Conservation (phyloP, 176 grass and related monocot genomes). For the Eleusine coracana region DNA sequence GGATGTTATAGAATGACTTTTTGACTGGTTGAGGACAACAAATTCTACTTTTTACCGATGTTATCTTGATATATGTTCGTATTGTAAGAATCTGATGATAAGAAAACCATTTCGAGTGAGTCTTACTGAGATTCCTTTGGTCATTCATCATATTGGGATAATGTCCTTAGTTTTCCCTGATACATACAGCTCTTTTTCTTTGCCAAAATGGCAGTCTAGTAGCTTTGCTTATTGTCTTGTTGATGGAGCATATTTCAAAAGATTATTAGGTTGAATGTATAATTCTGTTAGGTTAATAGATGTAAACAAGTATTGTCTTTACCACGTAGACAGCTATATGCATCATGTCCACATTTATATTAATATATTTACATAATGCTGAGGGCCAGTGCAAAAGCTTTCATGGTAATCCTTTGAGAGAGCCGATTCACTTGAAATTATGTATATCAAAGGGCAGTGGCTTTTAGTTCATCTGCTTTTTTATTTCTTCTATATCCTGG, state of each 20-base stretch:
- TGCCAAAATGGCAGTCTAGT: background rate
- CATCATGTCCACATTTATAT: background rate
- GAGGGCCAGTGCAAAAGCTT: background rate
- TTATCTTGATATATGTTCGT: background rate
- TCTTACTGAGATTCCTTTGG: background rate
- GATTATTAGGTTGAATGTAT: background rate
- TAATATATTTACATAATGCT: background rate
- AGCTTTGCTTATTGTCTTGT: background rate
- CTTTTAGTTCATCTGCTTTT: background rate
- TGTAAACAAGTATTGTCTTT: background rate
- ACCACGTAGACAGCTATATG: background rate
- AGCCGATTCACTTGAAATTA: conserved; percentile 8
- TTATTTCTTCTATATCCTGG: background rate
- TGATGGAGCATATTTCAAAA: background rate
- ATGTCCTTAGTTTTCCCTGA: background rate
- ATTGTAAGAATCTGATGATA: background rate
- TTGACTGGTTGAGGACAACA: background rate
- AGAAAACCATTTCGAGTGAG: background rate
- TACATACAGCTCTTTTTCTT: background rate
- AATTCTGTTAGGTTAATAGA: background rate
- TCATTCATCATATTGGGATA: background rate
- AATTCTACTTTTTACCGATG: conserved; percentile 13
- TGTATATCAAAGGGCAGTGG: background rate
- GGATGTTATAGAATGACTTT: background rate
- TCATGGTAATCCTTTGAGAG: background rate